phyloP scores from a whole-genome alignment of 371 early-diverging fungal genomes.

The Mucor indicus region DNA sequence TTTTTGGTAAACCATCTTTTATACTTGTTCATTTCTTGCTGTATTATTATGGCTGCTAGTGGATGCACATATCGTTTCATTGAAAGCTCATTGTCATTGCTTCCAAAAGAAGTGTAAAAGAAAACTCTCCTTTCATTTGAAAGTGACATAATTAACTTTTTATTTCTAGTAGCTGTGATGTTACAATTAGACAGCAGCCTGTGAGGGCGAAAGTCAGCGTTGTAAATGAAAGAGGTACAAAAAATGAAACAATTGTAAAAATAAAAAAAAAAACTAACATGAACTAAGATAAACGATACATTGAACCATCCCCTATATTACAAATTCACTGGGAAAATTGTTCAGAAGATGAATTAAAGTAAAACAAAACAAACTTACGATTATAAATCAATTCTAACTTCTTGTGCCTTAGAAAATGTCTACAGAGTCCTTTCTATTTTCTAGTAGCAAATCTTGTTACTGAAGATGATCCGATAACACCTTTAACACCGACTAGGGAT shows the following conservation, averaged over 20 bases:
- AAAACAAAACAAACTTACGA: slow-evolving; percentile 1
- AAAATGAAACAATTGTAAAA: too few species aligned
- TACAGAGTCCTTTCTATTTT: slow-evolving; percentile 50
- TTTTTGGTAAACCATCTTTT: neutral
- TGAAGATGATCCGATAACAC: slow-evolving; percentile 9
- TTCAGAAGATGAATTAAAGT: slow-evolving; percentile 39
- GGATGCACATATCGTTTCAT: slow-evolving; percentile 44
- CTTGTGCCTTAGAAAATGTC: slow-evolving; percentile 45
- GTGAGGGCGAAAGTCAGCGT: slow-evolving; percentile 19
- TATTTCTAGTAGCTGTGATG: neutral
- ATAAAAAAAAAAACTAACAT: too few species aligned
- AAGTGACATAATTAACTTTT: too few species aligned
- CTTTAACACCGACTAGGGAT: slow-evolving; percentile 14
- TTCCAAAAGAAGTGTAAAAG: slow-evolving; percentile 30
- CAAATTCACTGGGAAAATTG: slow-evolving; percentile 37
- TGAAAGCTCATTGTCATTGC: slow-evolving; percentile 30
- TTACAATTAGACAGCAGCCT: slow-evolving; percentile 23
- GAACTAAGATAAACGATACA: too few species aligned
- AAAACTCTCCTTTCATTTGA: neutral
- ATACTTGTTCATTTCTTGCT: too few species aligned
- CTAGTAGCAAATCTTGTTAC: slow-evolving; percentile 38
- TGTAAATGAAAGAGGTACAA: slow-evolving; percentile 38
- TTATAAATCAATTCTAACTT: too few species aligned
- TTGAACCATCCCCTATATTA: slow-evolving; percentile 49
- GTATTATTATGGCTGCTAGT: too few species aligned